A percentile compares a stretch with the other conserved stretches of the same genome.
Conservation (phyloP, 2,329 filamentous ascomycete genomes). For the Didymosphaeria variabile region DNA sequence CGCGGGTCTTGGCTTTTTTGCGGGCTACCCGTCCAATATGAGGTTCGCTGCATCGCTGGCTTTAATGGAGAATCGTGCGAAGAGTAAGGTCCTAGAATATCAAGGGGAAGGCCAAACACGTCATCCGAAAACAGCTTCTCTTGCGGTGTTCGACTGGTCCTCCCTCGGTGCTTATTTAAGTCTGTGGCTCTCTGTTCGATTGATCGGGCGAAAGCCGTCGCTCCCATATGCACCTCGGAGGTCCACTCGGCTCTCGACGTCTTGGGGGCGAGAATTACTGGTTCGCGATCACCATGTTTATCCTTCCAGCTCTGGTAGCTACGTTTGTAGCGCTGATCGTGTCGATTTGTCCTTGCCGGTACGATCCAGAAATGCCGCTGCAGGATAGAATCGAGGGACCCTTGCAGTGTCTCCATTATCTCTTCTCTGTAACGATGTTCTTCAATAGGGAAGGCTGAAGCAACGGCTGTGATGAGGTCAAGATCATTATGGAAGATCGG, state of each 20-base stretch:
- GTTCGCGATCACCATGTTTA: not conserved
- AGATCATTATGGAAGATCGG: too few relatives aligned
- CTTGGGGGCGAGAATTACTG: not conserved
- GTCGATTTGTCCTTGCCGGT: constrained; percentile 1
- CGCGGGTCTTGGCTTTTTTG: not conserved
- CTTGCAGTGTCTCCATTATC: not conserved
- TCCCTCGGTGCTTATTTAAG: not conserved
- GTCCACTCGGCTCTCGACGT: not conserved
- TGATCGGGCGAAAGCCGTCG: not conserved
- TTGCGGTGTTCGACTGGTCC: not conserved
- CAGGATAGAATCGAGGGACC: not conserved
- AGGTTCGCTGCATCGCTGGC: constrained; percentile 1
- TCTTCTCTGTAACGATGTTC: not conserved
- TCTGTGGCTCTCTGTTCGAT: not conserved
- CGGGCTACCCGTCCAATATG: not conserved
- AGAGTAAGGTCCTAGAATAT: not conserved
- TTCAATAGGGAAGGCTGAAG: not conserved
- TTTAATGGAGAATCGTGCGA: not conserved
- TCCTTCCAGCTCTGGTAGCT: constrained; percentile 4
- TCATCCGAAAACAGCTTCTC: not conserved
- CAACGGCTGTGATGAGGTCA: not conserved
- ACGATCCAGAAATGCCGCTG: not conserved
- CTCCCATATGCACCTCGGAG: not conserved
- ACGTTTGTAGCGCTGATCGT: constrained; percentile 7
- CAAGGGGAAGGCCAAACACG: not conserved